Evolutionary conservation across 1,139 yeast species (phyloP).

Genomic region (Geotrichum siamense): DNA sequence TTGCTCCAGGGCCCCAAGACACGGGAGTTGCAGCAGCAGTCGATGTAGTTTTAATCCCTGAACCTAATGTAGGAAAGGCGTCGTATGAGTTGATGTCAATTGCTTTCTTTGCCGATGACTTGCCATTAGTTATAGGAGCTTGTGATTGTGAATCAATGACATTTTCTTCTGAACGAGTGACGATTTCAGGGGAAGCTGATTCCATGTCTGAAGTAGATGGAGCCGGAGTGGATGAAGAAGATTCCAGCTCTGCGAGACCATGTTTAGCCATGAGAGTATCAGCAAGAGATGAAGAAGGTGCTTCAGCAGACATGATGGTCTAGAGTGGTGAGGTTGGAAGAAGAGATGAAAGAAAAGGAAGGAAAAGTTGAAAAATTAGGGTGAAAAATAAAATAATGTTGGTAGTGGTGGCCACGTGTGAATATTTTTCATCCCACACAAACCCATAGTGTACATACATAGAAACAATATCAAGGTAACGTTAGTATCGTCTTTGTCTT

Average conservation of each 20-base stretch:
- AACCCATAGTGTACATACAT: too few species aligned
- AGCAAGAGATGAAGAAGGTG: constrained; percentile 23
- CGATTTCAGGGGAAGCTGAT: constrained; percentile 6
- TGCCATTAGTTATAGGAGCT: constrained; percentile 6
- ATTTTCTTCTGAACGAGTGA: constrained; percentile 16
- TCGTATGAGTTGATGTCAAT: constrained; percentile 30
- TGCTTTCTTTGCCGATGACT: constrained; percentile 15
- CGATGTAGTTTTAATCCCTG: constrained; percentile 24
- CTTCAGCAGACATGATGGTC: constrained; percentile 16
- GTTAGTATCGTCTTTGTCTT: too few species aligned
- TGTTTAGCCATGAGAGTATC: constrained; percentile 29
- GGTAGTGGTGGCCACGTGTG: not conserved
- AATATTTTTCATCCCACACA: not conserved
- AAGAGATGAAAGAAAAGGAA: not conserved
- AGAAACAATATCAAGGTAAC: too few species aligned
- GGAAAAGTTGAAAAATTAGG: too few species aligned
- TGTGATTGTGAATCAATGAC: constrained; percentile 4
- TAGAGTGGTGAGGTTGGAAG: not conserved
- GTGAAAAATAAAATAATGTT: too few species aligned
- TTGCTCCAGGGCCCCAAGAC: constrained; percentile 17
- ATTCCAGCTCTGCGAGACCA: constrained; percentile 16
- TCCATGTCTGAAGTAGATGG: constrained; percentile 2
- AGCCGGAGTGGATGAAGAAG: constrained; percentile 1
- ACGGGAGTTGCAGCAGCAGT: constrained; percentile 7
- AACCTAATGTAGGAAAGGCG: constrained; percentile 71